Base-by-base conservation (phyloP, 2,329 filamentous ascomycete species). In the Alternaria hordeiaustralica region DNA sequence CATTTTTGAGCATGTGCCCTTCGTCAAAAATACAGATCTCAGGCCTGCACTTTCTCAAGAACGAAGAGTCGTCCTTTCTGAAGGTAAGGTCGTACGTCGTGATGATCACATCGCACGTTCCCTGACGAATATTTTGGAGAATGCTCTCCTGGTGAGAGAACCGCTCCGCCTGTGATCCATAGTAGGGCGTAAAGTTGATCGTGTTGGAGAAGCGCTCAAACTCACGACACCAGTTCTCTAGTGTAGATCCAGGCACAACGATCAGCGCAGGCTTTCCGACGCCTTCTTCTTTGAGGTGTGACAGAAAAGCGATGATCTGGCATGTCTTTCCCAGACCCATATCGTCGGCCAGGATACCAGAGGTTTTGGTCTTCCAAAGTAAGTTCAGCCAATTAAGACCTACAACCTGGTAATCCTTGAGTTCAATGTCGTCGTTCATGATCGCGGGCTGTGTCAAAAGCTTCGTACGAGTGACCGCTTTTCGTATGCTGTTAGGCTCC, bases 261-360 rank as follows among this genome's bases (percentile, higher is more conserved):
- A 99, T 87, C 36, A 99, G 82, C 76, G 97, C 89, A 83, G 83
- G 93, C 74, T 92, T 93, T 83, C 75, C 88, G 75, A 82, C 85
- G 66, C 82, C 88, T 28, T 87, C 87, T 74, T 94, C 89, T 15
- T 92, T 89, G 25, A 99, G 84, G 72, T 97, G 90, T 15, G 93
- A 92, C 49, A 99, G 86, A 73, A 99, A 93, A 0, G 93, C 90
- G 70, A 99, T 97, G 65, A 98, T 93, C 75, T 99, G 95, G 72
- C 94, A 97, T 0, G 96, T 99, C 84, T 99, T 99, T 49, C 96
- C 96, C 44, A 88, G 74, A 55, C 92, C 96, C 96, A 99, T 99
- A 77, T 99, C 96, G 77, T 99, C 96, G 2, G 96, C 96, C 18
- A 99, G 84, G 60, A 99, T 98, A 66, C 94, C 95, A 49, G 93